Percentiles rank a stretch among this genome's conserved stretches.
Conservation (phyloP, 768 basidiomycete species). For the Tylopilus balloui region DNA sequence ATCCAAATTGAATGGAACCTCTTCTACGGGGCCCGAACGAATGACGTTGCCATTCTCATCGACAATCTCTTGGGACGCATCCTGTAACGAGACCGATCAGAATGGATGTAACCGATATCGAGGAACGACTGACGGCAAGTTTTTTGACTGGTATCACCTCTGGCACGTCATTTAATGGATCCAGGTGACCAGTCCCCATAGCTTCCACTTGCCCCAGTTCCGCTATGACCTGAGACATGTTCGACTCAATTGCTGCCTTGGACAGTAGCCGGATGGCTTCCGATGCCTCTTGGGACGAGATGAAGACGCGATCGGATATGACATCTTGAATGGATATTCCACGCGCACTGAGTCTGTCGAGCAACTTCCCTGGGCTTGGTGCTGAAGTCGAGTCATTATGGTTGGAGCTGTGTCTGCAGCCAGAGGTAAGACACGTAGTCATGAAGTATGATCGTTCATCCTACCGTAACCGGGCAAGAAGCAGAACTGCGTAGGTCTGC, state of each 20-base stretch:
- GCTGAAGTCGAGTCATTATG: conserved; percentile 15
- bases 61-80: conserved; percentile 16
- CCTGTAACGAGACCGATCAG: conserved; percentile 7
- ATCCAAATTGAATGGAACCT: conserved; percentile 72
- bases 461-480: conserved; percentile 54
- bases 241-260: conserved; percentile 53
- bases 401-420: conserved; percentile 38
- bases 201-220: conserved; percentile 55
- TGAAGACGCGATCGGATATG: conserved; percentile 53
- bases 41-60: conserved; percentile 19
- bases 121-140: conserved; percentile 33
- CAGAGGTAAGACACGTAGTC: conserved; percentile 11
- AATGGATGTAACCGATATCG: neutral
- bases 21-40: conserved; percentile 21
- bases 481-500: conserved; percentile 65
- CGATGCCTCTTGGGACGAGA: conserved; percentile 51
- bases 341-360: conserved; percentile 44
- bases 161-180: conserved; percentile 50
- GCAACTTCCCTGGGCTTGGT: conserved; percentile 30
- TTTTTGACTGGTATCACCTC: conserved; percentile 59
- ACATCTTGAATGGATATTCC: conserved; percentile 48
- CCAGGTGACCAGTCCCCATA: conserved; percentile 37
- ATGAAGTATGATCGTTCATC: conserved; percentile 11
- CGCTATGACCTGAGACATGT: conserved; percentile 44
- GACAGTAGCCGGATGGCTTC: conserved; percentile 54